Base-by-base conservation (phyloP, 176 grass and related monocot species). In the Aegilops tauschii region DNA sequence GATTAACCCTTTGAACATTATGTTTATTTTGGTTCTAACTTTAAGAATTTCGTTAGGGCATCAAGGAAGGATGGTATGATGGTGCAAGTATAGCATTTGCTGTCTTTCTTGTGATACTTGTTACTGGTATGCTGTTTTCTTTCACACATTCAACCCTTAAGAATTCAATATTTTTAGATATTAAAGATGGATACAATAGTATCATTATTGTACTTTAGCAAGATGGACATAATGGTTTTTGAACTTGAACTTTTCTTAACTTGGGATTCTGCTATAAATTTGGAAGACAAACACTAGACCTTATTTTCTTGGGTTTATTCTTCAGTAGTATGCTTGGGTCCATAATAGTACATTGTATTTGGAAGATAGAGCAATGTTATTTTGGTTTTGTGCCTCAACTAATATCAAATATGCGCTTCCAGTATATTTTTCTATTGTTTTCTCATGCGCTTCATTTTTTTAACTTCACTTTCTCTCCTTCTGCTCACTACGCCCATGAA, bases 61-160 rank as follows among this genome's bases (percentile, higher is more conserved):
- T 94, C 77, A 93, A 99, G 86, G 90, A 99, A 92, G 97, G 97
- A 82, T 99, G 97, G 97, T 92, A 99, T 30, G 92, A 99, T 70
- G 97, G 97, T 31, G 83, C 89, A 81, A 99, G 97, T 81, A 96
- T 99, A 87, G 90, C 89, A 52, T 96, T 99, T 94, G 94, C 94
- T 17, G 94, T 99, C 78, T 85, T 91, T 87, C 89, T 99, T 85
- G 97, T 99, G 80, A 96, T 99, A 91, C 2, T 96, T 80, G 97
- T 99, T 78, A 99, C 97, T 61, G 97, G 97, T 99, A 94, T 86
- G 85, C 28, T 81, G 73, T 85, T 88, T 76, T 50, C 70, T 61
- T 69, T 82, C 34, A 21, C n/a, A 3, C 28, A 32, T 85, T 45
- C 42, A 80, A 44, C 39, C 70, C 6, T 50, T 76, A 80, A 62